Evolutionary conservation across 768 basidiomycete genomes (phyloP), one percentile per base, ranked within the genome.

Genomic region (Trametes sanguinea): DNA sequence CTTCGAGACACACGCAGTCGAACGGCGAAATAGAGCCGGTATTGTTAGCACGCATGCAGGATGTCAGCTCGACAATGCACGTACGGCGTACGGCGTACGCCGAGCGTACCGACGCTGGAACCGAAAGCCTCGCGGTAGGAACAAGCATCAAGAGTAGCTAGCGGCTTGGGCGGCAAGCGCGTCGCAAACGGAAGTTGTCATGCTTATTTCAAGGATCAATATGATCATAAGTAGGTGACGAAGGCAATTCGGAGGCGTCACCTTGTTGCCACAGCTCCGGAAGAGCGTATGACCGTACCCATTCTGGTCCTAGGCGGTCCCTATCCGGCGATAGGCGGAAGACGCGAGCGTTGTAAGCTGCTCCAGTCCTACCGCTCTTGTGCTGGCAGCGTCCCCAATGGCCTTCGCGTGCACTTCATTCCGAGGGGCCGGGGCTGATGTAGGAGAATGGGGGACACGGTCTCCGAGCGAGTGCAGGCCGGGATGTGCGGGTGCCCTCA

Each of bases 141-240:
- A 50, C 27, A 33, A 32, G 42, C 42, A 39, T 22, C 37, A 17
- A 35, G n/a, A 27, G 11, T 32, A 10, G 13, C 16, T 7, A 37
- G 11, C 40, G 9, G 33, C 37, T 3, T 2, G 6, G 35, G 30
- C 14, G 17, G 6, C 30, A 33, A 9, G 46, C 4, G n/a, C 16
- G 5, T 40, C 4, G 47, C 14, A 27, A 51, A 40, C 2, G 43
- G 57, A 33, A 59, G 22, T 13, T 22, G 17, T 16, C 50, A 17
- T 33, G 16, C 50, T 32, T 27, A 9, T 27, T 35, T 1, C 14
- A 29, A 11, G 32, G 4, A n/a, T 35, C 57, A 59, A 59, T 59
- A 51, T 59, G 57, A 59, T 59, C 57, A 59, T 59, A 59, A 37
- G 11, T 59, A 30, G 33, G 57, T 51, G 57, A 51, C 47, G 57